Percentiles rank a stretch among this genome's conserved stretches.
Evolutionary conservation across 2,329 filamentous ascomycete species (phyloP).

Genomic region (Nannizzia gypsea): DNA sequence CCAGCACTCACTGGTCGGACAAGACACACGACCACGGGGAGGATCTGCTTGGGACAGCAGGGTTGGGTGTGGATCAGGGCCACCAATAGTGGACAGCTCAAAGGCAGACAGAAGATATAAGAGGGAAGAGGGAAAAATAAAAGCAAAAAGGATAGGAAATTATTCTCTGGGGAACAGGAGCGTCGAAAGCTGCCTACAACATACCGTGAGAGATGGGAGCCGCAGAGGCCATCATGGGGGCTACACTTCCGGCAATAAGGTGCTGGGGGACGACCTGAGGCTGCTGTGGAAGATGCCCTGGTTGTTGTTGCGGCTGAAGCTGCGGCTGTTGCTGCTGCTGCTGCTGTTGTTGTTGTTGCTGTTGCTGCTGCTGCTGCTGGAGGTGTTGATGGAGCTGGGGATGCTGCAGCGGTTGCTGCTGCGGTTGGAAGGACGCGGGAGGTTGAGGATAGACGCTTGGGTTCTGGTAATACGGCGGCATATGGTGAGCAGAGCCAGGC

Average conservation of each 20-base stretch:
- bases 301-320: slow-evolving; percentile 10
- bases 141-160: not conserved
- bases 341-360: slow-evolving; percentile 10
- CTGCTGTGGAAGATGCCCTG: slow-evolving; percentile 12
- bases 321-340: slow-evolving; percentile 10
- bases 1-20: not conserved
- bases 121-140: not conserved
- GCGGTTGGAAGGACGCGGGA: slow-evolving; percentile 9
- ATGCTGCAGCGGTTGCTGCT: slow-evolving; percentile 9
- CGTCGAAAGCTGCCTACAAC: slow-evolving; percentile 7
- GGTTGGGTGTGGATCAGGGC: not conserved
- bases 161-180: not conserved
- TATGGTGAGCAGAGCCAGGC: slow-evolving; percentile 2
- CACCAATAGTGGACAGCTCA: not conserved
- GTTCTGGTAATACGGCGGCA: slow-evolving; percentile 10
- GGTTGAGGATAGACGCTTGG: slow-evolving; percentile 10
- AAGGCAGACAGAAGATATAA: not conserved
- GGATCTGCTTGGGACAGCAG: slow-evolving; percentile 5
- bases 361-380: slow-evolving; percentile 10
- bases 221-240: slow-evolving; percentile 15
- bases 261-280: slow-evolving; percentile 13
- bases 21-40: not conserved
- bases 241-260: slow-evolving; percentile 8
- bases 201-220: slow-evolving; percentile 12
- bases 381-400: slow-evolving; percentile 12